Percentiles rank a stretch among this genome's conserved stretches.
Conservation (phyloP, 495 filamentous ascomycete species). For the Cladorrhinum samala region DNA sequence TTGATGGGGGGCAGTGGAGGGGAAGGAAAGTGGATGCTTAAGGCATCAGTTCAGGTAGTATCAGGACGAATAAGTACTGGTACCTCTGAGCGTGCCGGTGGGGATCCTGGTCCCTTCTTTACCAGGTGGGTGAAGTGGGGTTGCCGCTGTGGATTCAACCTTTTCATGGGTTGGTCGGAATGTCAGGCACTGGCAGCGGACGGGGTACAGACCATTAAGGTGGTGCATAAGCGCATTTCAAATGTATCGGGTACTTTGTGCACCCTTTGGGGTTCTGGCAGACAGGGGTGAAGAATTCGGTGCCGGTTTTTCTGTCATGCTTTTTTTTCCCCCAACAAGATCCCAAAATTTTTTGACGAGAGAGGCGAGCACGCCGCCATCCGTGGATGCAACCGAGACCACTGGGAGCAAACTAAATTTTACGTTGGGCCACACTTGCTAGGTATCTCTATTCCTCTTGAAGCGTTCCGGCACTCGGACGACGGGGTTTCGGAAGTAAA, state of each 20-base stretch:
- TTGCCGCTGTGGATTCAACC: slow-evolving; percentile 19
- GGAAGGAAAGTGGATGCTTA: neutral
- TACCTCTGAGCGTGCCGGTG: neutral
- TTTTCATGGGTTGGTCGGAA: slow-evolving; percentile 16
- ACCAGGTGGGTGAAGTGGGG: slow-evolving; percentile 25
- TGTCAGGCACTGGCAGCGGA: neutral
- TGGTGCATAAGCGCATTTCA: slow-evolving; percentile 11
- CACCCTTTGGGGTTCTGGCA: slow-evolving; percentile 13
- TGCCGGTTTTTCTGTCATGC: slow-evolving; percentile 14
- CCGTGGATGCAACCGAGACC: slow-evolving; percentile 4
- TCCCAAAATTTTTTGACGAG: slow-evolving; percentile 29
- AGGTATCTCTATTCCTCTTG: slow-evolving; percentile 8
- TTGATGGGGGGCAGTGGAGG: neutral
- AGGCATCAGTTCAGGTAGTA: slow-evolving; percentile 13
- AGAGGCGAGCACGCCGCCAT: slow-evolving; percentile 14
- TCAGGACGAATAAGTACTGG: no score
- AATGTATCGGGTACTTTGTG: slow-evolving; percentile 8
- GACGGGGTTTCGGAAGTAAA: neutral
- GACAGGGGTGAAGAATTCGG: slow-evolving; percentile 19
- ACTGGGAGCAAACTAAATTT: slow-evolving; percentile 16
- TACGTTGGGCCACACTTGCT: slow-evolving; percentile 26
- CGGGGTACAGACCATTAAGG: slow-evolving; percentile 14
- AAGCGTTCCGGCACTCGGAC: neutral
- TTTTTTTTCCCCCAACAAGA: slow-evolving; percentile 34
- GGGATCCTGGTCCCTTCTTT: slow-evolving; percentile 4